Evolutionary conservation across 1,284 basidiomycete genomes (phyloP).

Genomic region (Ustilago tritici): DNA sequence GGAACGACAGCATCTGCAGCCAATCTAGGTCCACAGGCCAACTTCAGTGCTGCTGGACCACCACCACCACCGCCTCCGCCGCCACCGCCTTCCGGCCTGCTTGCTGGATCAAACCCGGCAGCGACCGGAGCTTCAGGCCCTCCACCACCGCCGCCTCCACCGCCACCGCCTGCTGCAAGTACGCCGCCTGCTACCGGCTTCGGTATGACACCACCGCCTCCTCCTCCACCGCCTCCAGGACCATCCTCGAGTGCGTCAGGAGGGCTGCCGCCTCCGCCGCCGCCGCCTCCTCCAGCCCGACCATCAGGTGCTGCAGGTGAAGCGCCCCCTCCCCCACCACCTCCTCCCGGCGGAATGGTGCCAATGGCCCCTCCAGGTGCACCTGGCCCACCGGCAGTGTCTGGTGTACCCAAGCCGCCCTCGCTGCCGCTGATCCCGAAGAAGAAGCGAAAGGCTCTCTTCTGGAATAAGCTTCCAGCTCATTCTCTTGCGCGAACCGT

Average conservation of each 20-base stretch:
- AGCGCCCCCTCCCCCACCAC: conserved; percentile 40
- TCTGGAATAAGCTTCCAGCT: conserved; percentile 83
- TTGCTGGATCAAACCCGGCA: not conserved
- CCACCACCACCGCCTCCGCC: conserved; percentile 16
- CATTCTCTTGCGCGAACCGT: conserved; percentile 74
- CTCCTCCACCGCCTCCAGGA: conserved; percentile 30
- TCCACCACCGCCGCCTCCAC: conserved; percentile 45
- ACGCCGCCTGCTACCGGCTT: not conserved
- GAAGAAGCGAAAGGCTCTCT: conserved; percentile 79
- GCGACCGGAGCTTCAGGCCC: not conserved
- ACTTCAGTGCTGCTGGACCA: conserved; percentile 6
- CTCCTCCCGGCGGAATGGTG: conserved; percentile 24
- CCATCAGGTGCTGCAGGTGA: conserved; percentile 9
- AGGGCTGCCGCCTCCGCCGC: conserved; percentile 20
- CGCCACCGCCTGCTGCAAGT: conserved; percentile 28
- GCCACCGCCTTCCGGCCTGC: conserved; percentile 19
- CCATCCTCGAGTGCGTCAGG: not conserved
- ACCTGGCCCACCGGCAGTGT: conserved; percentile 20
- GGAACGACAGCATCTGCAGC: not conserved
- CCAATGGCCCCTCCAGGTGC: conserved; percentile 39
- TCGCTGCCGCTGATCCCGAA: conserved; percentile 68
- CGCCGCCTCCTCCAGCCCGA: conserved; percentile 30
- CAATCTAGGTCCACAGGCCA: not conserved
- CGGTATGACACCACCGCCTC: conserved; percentile 26
- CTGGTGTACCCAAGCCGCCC: conserved; percentile 31